Evolutionary conservation across 2,329 filamentous ascomycete species (phyloP).

Genomic region (Cytospora piceae): DNA sequence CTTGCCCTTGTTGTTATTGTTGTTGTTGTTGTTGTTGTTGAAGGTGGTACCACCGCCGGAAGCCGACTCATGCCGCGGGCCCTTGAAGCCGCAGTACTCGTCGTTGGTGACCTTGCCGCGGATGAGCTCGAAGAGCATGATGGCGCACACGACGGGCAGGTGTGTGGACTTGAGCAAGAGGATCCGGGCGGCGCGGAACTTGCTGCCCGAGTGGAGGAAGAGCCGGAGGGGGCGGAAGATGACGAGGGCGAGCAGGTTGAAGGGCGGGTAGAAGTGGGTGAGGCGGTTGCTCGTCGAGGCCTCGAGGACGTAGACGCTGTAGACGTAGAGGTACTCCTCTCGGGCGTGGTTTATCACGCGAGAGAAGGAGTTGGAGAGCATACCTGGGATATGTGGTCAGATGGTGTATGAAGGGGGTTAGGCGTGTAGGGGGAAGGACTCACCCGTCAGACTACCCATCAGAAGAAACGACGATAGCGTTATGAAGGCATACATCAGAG

Average conservation of each 20-base stretch:
- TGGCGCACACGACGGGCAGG: slow-evolving; percentile 69
- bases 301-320: slow-evolving; percentile 66
- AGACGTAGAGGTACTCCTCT: slow-evolving; percentile 82
- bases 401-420: background rate
- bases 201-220: slow-evolving; percentile 64
- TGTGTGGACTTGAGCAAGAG: slow-evolving; percentile 66
- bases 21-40: background rate
- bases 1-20: background rate
- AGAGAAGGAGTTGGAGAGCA: slow-evolving; percentile 76
- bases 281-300: slow-evolving; percentile 70
- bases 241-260: slow-evolving; percentile 74
- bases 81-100: slow-evolving; percentile 54
- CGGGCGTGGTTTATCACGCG: slow-evolving; percentile 65
- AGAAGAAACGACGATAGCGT: slow-evolving; percentile 78
- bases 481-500: slow-evolving; percentile 73
- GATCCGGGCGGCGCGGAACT: slow-evolving; percentile 66
- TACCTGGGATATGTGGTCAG: slow-evolving; percentile 48
- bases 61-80: slow-evolving; percentile 39
- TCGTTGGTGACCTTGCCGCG: slow-evolving; percentile 45
- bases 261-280: slow-evolving; percentile 71
- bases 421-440: background rate
- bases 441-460: slow-evolving; percentile 70
- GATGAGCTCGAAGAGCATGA: slow-evolving; percentile 67
- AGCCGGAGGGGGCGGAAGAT: slow-evolving; percentile 74
- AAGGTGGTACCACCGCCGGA: background rate